Conservation (phyloP, 2,329 filamentous ascomycete genomes). For the Atkinsonella hypoxylon region DNA sequence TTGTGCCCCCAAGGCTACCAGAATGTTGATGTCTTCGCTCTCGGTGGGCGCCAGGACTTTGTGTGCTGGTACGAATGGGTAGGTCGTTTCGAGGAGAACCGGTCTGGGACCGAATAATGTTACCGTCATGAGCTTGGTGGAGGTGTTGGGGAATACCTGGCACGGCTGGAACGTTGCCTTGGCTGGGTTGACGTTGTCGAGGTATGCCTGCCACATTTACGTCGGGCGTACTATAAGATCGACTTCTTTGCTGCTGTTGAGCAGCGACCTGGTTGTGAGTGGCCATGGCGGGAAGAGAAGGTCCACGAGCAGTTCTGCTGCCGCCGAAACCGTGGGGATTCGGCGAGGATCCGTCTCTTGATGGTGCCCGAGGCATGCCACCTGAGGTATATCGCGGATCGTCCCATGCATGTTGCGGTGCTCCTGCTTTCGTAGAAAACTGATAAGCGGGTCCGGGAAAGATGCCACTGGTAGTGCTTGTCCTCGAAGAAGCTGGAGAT, state of each 20-base stretch:
- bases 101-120: constrained; percentile 66
- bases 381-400: constrained; percentile 85
- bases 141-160: constrained; percentile 66
- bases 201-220: constrained; percentile 61
- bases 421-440: constrained; percentile 62
- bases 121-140: constrained; percentile 46
- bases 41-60: constrained; percentile 57
- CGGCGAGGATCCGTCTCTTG: constrained; percentile 59
- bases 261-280: constrained; percentile 40
- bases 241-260: constrained; percentile 56
- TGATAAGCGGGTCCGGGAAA: constrained; percentile 47
- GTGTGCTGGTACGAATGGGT: constrained; percentile 56
- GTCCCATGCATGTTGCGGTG: constrained; percentile 56
- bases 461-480: constrained; percentile 63
- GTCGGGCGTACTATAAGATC: constrained; percentile 91
- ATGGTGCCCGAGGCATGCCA: constrained; percentile 70
- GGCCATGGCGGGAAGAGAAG: constrained; percentile 65
- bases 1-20: constrained; percentile 37
- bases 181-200: constrained; percentile 43
- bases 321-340: constrained; percentile 52
- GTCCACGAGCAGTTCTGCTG: constrained; percentile 58
- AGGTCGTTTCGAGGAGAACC: constrained; percentile 63
- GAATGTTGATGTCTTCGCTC: constrained; percentile 41
- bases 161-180: constrained; percentile 52
- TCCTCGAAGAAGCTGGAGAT: constrained; percentile 63